Conservation (phyloP, 2,329 filamentous ascomycete species). For the Daldinia sp. region DNA sequence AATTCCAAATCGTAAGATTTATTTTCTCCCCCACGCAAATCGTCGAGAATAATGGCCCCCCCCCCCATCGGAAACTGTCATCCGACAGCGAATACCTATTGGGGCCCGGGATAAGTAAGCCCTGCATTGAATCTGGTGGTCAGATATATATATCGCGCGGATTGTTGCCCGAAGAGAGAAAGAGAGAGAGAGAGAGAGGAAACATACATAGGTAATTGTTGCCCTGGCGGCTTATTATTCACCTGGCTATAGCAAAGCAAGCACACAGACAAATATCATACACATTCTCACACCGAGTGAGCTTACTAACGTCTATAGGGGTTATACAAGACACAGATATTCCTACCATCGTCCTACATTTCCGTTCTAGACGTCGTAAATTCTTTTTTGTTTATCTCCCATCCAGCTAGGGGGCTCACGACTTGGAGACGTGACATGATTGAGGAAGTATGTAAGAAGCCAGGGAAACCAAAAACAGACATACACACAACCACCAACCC, state of each 20-base stretch:
- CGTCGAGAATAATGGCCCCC: constrained; percentile 3
- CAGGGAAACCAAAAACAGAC: neutral
- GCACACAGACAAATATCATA: too few species aligned
- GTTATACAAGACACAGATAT: neutral
- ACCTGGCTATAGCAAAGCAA: neutral
- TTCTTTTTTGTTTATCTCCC: neutral
- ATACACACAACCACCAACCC: neutral
- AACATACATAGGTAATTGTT: too few species aligned
- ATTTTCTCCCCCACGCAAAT: neutral
- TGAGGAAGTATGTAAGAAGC: neutral
- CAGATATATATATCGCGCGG: constrained; percentile 9
- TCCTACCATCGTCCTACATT: neutral
- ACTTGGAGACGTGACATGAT: neutral
- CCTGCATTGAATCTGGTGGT: constrained; percentile 6
- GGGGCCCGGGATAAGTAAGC: neutral
- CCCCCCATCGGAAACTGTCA: constrained; percentile 10
- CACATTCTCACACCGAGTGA: neutral
- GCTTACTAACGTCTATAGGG: constrained; percentile 4
- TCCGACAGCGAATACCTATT: constrained; percentile 3
- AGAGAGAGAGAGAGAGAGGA: too few species aligned
- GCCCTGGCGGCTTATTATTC: neutral
- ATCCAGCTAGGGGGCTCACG: neutral
- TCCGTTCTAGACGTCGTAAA: neutral
- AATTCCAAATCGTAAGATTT: constrained; percentile 1
- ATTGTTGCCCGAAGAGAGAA: constrained; percentile 1